These are phyloP conservation scores for Eudorina sp. DNA, from an alignment of 139 green algal species.

Conservation along the genomic window DNA sequence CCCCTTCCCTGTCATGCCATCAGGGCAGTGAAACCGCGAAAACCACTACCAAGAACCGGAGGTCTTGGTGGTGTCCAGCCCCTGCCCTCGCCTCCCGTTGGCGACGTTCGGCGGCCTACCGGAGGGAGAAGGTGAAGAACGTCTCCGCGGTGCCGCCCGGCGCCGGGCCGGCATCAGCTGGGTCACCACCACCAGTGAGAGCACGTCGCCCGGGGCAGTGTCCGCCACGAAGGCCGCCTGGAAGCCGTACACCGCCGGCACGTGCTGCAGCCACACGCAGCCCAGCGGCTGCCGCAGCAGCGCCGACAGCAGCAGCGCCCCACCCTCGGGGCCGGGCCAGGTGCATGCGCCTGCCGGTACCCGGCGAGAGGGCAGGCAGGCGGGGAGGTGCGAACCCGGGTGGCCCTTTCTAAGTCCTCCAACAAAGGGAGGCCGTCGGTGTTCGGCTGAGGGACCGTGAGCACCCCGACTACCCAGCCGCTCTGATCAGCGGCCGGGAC, in stretches of 20 bases:
- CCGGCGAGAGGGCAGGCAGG: not conserved
- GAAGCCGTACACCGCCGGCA: conserved; percentile 52
- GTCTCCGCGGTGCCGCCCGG: not conserved
- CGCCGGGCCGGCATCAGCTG: conserved; percentile 53
- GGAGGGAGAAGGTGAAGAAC: conserved; percentile 14
- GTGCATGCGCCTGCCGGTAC: conserved; percentile 48
- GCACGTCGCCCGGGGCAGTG: conserved; percentile 31
- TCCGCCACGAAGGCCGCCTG: conserved; percentile 39
- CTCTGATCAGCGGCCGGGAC: not conserved
- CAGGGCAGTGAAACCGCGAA: too few relatives aligned
- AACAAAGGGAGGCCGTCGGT: too few relatives aligned
- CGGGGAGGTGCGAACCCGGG: not conserved
- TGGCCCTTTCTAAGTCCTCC: too few relatives aligned
- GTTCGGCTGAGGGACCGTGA: too few relatives aligned
- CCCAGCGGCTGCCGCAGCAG: conserved; percentile 64
- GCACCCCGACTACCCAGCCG: not conserved
- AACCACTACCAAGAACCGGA: not conserved
- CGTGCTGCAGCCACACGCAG: conserved; percentile 50
- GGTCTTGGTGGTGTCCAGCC: not conserved
- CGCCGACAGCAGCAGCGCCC: conserved; percentile 61
- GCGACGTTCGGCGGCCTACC: not conserved
- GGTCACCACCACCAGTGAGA: conserved; percentile 43
- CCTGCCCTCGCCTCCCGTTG: not conserved
- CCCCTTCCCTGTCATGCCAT: too few relatives aligned
- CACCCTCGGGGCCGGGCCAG: conserved; percentile 64